Base-by-base conservation (phyloP, 345 rosid genomes). In the Pseudoturritis turrita region DNA sequence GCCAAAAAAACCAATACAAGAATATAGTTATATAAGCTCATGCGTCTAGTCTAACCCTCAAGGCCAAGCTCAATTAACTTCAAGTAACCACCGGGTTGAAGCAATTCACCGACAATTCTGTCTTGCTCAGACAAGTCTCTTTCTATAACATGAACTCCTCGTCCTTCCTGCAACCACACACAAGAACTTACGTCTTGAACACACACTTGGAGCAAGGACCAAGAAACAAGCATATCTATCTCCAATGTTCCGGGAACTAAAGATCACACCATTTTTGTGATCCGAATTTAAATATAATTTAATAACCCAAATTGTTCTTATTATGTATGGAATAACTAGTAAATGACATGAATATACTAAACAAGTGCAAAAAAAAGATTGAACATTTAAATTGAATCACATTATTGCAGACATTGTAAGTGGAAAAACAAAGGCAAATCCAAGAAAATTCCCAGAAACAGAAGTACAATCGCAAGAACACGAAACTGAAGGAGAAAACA, bases 41-140 rank as follows among this genome's bases (percentile, higher is more conserved):
- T 11, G 14, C 13, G 29, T 73, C 51, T 75, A n/a, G n/a, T n/a
- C n/a, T n/a, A 19, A 83, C 89, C 89, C n/a, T 74, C 77, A 51
- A 87, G 85, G 7, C 85, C 89, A 59, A 87, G 59, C 35, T 85
- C 87, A 7, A 77, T 51, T 61, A 87, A 26, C 70, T 85, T 85
- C 25, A 87, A 73, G 70, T 85, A 85, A 43, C 89, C 92, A 19
- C 86, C 89, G 6, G 88, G 92, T 62, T 83, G 92, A 6, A 87
- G 79, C 55, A 82, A 74, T 56, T 87, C 92, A 46, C 92, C 92
- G 0, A 82, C 85, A n/a, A 87, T 82, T 62, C 84, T 78, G 13
- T 87, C 82, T 49, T 79, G 92, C 47, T 85, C 76, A 0, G 80
- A 45, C 62, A 85, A 72, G 68, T 85, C 88, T 74, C 92, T 83